Conservation (phyloP, 805 yeast genomes). For the Wickerhamiella azyma region DNA sequence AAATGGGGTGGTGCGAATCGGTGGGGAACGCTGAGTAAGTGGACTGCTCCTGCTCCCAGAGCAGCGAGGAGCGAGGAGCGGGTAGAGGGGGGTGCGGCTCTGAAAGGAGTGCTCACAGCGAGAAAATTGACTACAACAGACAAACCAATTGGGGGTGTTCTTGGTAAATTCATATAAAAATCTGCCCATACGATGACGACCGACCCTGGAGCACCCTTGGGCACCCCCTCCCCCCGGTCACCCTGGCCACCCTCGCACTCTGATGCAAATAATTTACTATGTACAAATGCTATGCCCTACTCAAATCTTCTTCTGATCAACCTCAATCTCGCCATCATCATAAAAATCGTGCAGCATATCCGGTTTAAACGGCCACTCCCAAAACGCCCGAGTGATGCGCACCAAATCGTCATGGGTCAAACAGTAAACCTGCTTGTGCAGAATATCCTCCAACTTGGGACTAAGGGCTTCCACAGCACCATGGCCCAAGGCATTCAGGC, state of each 20-base stretch:
- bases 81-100: too few species aligned
- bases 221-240: too few species aligned
- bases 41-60: too few species aligned
- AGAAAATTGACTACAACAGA: too few species aligned
- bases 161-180: too few species aligned
- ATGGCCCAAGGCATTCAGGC: constrained; percentile 53
- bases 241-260: too few species aligned
- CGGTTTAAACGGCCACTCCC: constrained; percentile 82
- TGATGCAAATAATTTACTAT: background rate
- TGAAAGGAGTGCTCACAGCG: too few species aligned
- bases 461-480: constrained; percentile 44
- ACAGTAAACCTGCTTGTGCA: constrained; percentile 34
- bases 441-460: constrained; percentile 26
- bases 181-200: too few species aligned
- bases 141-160: too few species aligned
- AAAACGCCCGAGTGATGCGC: constrained; percentile 38
- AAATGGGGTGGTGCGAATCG: background rate
- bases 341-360: constrained; percentile 32
- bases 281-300: too few species aligned
- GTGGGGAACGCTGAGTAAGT: background rate
- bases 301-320: background rate
- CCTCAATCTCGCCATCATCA: constrained; percentile 20
- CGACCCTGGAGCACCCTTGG: too few species aligned
- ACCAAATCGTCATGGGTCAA: constrained; percentile 44
- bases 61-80: too few species aligned